phyloP scores from a whole-genome alignment of 2,329 filamentous ascomycete genomes.

The Fusarium globosum region DNA sequence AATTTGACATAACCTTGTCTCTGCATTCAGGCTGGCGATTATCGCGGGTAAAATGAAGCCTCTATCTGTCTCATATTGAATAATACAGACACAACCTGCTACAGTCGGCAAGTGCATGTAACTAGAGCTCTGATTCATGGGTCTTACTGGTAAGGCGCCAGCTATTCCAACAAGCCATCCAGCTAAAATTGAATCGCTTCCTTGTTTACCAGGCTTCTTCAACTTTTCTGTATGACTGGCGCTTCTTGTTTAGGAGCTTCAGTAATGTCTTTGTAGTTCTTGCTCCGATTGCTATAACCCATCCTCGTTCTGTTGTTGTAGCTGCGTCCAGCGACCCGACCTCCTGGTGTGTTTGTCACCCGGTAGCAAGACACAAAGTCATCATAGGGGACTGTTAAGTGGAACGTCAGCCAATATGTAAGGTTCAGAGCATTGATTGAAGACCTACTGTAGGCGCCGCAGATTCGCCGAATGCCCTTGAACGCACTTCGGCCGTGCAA shows the following conservation, averaged over 20 bases:
- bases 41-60: slow-evolving; percentile 2
- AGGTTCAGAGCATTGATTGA: neutral
- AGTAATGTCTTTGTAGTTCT: neutral
- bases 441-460: slow-evolving; percentile 86
- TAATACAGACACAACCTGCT: neutral
- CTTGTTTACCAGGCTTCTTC: neutral
- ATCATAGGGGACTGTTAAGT: slow-evolving; percentile 74
- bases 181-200: neutral
- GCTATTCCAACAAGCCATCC: neutral
- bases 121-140: neutral
- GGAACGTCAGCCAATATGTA: slow-evolving; percentile 6
- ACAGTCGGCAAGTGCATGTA: neutral
- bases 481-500: slow-evolving; percentile 88
- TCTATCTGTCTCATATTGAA: slow-evolving; percentile 1
- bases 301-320: slow-evolving; percentile 43
- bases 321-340: slow-evolving; percentile 55
- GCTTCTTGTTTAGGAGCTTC: neutral
- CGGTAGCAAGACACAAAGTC: slow-evolving; percentile 83
- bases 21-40: slow-evolving; percentile 16
- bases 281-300: neutral
- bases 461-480: slow-evolving; percentile 85
- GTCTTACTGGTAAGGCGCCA: neutral
- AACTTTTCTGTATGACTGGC: neutral
- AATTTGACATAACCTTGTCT: slow-evolving; percentile 1
- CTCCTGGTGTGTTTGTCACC: slow-evolving; percentile 72